phyloP scores from a whole-genome alignment of 2,329 filamentous ascomycete genomes.

The Fusarium sulawesiense region DNA sequence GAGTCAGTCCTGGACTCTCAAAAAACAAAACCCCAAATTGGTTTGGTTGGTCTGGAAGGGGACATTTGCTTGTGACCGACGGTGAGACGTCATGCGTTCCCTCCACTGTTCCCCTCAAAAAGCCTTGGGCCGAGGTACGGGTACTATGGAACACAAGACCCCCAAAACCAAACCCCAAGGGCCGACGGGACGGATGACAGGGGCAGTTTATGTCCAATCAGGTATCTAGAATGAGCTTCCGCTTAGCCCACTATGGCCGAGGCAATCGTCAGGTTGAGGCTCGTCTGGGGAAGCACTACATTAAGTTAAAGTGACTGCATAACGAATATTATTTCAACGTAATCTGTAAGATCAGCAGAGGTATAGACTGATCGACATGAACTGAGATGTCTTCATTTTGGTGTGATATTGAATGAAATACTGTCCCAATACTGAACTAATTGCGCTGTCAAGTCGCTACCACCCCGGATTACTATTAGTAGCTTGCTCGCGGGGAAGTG shows the following conservation, averaged over 20 bases:
- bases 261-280: slow-evolving; percentile 30
- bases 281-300: slow-evolving; percentile 26
- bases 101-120: slow-evolving; percentile 26
- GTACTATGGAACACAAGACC: background rate
- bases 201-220: slow-evolving; percentile 11
- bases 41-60: background rate
- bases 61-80: slow-evolving; percentile 36
- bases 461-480: slow-evolving; percentile 12
- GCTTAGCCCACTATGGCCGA: slow-evolving; percentile 28
- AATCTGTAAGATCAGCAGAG: background rate
- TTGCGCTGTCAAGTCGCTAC: background rate
- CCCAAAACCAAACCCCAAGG: slow-evolving; percentile 7
- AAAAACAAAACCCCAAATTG: background rate
- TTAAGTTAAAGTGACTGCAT: background rate
- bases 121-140: slow-evolving; percentile 46
- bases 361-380: background rate
- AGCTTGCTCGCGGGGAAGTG: slow-evolving; percentile 27
- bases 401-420: background rate
- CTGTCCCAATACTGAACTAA: background rate
- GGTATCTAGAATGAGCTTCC: background rate
- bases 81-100: slow-evolving; percentile 36
- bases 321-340: background rate
- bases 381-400: background rate
- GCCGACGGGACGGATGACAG: slow-evolving; percentile 18
- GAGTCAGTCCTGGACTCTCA: background rate